Conservation (phyloP, 2,329 filamentous ascomycete genomes). For the Orbilia brochopaga region DNA sequence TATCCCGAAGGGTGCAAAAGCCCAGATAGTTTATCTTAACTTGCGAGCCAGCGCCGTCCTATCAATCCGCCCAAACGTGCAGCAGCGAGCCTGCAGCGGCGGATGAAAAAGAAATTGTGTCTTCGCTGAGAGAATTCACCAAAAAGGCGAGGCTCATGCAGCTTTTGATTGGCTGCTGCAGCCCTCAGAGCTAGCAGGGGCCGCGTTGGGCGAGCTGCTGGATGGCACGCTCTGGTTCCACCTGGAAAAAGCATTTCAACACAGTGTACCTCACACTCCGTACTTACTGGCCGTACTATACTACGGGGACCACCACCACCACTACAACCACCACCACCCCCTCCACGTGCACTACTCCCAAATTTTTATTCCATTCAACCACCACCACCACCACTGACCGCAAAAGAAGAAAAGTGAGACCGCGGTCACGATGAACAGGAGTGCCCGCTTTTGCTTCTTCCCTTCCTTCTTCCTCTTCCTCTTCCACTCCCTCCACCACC, state of each 20-base stretch:
- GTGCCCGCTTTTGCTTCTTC: conserved; percentile 11
- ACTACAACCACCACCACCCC: too few species aligned
- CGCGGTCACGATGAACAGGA: conserved; percentile 49
- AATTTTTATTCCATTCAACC: conserved; percentile 41
- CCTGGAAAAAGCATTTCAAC: too few species aligned
- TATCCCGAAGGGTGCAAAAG: conserved; percentile 48
- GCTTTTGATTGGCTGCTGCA: conserved; percentile 39
- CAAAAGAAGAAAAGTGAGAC: conserved; percentile 22
- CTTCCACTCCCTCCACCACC: too few species aligned
- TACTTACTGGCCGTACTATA: too few species aligned
- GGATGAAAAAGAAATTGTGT: conserved; percentile 50
- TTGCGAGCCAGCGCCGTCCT: conserved; percentile 48
- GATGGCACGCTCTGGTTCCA: conserved; percentile 41
- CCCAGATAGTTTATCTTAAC: conserved; percentile 51
- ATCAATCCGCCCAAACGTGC: conserved; percentile 50
- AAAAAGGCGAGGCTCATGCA: conserved; percentile 50
- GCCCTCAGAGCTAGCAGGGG: conserved; percentile 49
- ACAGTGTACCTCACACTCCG: too few species aligned
- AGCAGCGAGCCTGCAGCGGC: conserved; percentile 46
- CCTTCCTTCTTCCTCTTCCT: too few species aligned
- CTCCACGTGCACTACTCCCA: conserved; percentile 49
- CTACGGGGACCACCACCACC: too few species aligned
- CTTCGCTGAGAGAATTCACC: conserved; percentile 49
- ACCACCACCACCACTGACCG: conserved; percentile 2
- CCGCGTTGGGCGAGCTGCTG: conserved; percentile 23